Base-by-base conservation (phyloP, 805 yeast species). In the Kazachstania bromeliacearum region DNA sequence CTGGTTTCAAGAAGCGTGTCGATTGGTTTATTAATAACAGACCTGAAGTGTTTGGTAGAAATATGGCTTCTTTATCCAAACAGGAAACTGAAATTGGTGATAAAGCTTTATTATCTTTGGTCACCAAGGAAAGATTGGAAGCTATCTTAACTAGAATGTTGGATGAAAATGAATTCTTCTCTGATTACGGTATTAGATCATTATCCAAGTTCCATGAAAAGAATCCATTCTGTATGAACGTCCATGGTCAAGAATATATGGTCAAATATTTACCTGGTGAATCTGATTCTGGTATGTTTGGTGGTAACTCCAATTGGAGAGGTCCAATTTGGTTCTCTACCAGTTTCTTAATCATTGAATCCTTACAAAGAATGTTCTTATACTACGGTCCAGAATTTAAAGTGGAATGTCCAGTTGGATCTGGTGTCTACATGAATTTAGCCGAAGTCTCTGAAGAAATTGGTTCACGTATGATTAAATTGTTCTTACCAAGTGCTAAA, bases 261-360 rank as follows among this genome's bases (percentile, higher is more conserved):
- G 88, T 85, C 22, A 71, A 72, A 40, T 85, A 85, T 59, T 70
- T 85, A 36, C 80, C 94, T 4, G 95, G 94, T 21, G 95, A 85
- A 53, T 81, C 94, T 20, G 89, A 85, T 54, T 79, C 94, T 5
- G 95, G 95, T 4, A 73, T 88, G 74, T 87, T 87, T 69, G 96
- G 96, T 34, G 96, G 96, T 40, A 87, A 87, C 58, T 85, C 95
- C 16, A 87, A 87, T 61, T 87, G 96, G 96, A 72, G 96, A 59
- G 96, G 96, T 2, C 96, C 96, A 12, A 85, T 87, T 47, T 87
- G 96, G 96, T 85, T 87, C 68, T 95, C 96, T 15, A 84, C 84
- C 9, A 87, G 81, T 51, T 87, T 87, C 59, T 64, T 87, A 42
- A 64, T 87, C 27, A 84, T 87, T 39, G 96, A 87, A 63, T 76